phyloP scores from a whole-genome alignment of 2,329 filamentous ascomycete genomes.

The Fusarium redolens region DNA sequence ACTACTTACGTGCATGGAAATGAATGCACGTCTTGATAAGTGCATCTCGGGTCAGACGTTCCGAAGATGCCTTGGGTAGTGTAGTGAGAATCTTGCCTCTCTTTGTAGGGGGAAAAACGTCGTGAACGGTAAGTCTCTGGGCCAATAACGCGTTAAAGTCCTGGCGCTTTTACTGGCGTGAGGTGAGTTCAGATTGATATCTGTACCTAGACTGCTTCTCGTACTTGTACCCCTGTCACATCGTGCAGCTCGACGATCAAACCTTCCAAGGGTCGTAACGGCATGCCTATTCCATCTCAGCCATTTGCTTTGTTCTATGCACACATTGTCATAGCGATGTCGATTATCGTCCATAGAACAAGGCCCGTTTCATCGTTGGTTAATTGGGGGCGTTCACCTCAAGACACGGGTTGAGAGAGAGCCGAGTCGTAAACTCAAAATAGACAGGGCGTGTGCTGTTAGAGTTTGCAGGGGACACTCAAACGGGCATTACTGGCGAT shows the following conservation, averaged over 20 bases:
- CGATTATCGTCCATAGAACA: not conserved
- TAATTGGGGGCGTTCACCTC: not conserved
- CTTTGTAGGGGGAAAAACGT: not conserved
- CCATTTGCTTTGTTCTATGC: not conserved
- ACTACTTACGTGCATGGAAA: conserved; percentile 11
- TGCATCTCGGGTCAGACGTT: not conserved
- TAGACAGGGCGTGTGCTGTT: not conserved
- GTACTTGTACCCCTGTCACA: conserved; percentile 13
- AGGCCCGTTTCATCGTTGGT: not conserved
- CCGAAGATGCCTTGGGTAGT: not conserved
- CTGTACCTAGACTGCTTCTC: not conserved
- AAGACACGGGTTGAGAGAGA: not conserved
- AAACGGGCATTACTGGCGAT: not conserved
- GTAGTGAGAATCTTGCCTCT: not conserved
- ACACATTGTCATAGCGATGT: conserved; percentile 6
- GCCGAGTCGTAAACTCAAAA: not conserved
- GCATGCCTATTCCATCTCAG: not conserved
- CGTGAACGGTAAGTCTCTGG: not conserved
- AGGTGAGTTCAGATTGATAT: not conserved
- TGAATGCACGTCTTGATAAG: not conserved
- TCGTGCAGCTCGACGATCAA: conserved; percentile 12
- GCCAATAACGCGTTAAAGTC: not conserved
- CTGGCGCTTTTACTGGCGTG: conserved; percentile 14
- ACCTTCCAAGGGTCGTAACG: not conserved
- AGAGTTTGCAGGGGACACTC: conserved; percentile 10